A percentile compares a stretch with the other conserved stretches of the same genome.
These are phyloP conservation scores for Xeromyces bisporus DNA, from an alignment of 495 filamentous ascomycete genomes.

Conservation along the genomic window DNA sequence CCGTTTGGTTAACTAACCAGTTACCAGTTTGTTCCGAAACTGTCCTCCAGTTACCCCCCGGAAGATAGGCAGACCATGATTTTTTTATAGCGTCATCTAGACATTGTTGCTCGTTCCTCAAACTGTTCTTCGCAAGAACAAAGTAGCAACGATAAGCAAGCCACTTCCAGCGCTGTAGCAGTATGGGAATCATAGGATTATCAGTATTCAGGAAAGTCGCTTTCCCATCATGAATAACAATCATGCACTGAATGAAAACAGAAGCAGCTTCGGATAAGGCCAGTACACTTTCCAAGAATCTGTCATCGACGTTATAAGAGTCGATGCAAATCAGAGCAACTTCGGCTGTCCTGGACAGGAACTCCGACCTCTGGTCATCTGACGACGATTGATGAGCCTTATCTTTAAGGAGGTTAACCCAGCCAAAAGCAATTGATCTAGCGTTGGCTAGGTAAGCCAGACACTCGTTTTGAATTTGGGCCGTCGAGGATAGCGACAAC, in stretches of 20 bases:
- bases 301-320: slow-evolving; percentile 20
- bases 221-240: slow-evolving; percentile 18
- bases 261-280: slow-evolving; percentile 11
- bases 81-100: slow-evolving; percentile 20
- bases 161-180: slow-evolving; percentile 14
- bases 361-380: slow-evolving; percentile 5
- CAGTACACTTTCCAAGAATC: slow-evolving; percentile 4
- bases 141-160: slow-evolving; percentile 8
- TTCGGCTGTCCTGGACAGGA: slow-evolving; percentile 15
- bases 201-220: background rate
- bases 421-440: slow-evolving; percentile 5
- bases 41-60: slow-evolving; percentile 11
- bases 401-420: slow-evolving; percentile 3
- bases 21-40: slow-evolving; percentile 2
- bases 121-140: slow-evolving; percentile 4
- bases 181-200: slow-evolving; percentile 5
- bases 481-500: slow-evolving; percentile 14
- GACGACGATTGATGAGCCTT: slow-evolving; percentile 4
- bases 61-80: slow-evolving; percentile 20
- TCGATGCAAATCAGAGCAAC: slow-evolving; percentile 17
- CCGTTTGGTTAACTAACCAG: slow-evolving; percentile 3
- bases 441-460: slow-evolving; percentile 1
- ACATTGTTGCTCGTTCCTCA: too few species aligned
- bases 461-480: slow-evolving; percentile 3
- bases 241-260: slow-evolving; percentile 22